Evolutionary conservation across 495 filamentous ascomycete genomes (phyloP).

Genomic region (Talaromyces adpressus): DNA sequence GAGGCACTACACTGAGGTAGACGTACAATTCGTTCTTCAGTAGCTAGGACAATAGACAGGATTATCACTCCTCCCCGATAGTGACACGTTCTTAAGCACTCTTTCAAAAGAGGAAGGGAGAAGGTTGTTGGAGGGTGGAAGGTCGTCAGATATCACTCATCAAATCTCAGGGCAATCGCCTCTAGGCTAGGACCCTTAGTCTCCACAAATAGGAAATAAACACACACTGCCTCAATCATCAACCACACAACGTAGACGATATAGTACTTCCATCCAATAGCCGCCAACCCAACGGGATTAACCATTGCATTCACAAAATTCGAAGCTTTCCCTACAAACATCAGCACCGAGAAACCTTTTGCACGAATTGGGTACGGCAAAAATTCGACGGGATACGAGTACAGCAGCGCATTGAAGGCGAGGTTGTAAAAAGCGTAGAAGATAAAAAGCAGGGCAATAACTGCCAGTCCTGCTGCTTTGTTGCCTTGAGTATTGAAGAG

Average conservation of each 20-base stretch:
- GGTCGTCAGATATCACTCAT: too few species aligned
- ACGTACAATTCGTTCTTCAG: too few species aligned
- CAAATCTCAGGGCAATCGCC: slow-evolving; percentile 36
- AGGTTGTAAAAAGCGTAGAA: slow-evolving; percentile 52
- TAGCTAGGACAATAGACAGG: too few species aligned
- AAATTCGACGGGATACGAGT: slow-evolving; percentile 60
- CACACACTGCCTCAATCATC: slow-evolving; percentile 44
- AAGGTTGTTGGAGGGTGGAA: too few species aligned
- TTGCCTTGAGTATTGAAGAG: too few species aligned
- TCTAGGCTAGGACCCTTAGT: slow-evolving; percentile 57
- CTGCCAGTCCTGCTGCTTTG: neutral
- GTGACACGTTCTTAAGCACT: too few species aligned
- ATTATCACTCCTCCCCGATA: too few species aligned
- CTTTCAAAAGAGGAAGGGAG: too few species aligned
- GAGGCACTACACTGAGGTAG: too few species aligned
- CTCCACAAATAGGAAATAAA: slow-evolving; percentile 60
- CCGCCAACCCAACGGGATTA: neutral
- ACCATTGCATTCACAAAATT: neutral
- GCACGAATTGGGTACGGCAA: slow-evolving; percentile 60
- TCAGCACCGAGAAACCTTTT: slow-evolving; percentile 62
- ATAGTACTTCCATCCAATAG: neutral
- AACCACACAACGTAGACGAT: neutral
- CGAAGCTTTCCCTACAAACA: slow-evolving; percentile 23
- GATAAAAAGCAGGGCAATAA: slow-evolving; percentile 14
- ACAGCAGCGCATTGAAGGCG: slow-evolving; percentile 53